These are phyloP conservation scores for Rutstroemia sydowiana DNA, from an alignment of 2,329 filamentous ascomycete genomes.

Conservation along the genomic window DNA sequence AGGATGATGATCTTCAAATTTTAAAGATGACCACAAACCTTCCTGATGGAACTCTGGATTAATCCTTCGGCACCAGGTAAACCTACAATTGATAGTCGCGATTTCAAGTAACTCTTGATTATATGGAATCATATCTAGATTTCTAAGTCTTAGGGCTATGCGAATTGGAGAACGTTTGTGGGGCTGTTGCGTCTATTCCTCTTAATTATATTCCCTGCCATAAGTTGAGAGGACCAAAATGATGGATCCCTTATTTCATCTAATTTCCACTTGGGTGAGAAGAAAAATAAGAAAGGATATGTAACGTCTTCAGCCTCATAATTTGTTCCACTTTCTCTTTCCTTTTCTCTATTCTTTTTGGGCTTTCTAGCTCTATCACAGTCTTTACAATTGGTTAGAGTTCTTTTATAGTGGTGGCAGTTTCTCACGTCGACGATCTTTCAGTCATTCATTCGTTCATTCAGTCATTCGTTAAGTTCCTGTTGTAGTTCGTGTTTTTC, in stretches of 20 bases:
- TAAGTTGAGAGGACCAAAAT: too few relatives aligned
- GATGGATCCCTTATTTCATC: background rate
- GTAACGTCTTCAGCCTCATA: background rate
- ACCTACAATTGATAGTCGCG: background rate
- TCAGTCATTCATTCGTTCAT: background rate
- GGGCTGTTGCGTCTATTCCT: background rate
- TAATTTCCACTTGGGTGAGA: background rate
- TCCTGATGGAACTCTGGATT: constrained; percentile 4
- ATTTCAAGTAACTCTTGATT: background rate
- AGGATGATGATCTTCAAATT: constrained; percentile 7
- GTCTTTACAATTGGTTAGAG: background rate
- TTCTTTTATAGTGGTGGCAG: background rate
- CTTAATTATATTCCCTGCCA: too few relatives aligned
- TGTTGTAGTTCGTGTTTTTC: background rate
- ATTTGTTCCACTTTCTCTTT: background rate
- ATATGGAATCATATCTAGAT: background rate
- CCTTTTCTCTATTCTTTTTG: background rate
- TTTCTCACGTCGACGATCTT: background rate
- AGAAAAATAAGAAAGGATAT: background rate
- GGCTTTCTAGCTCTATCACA: background rate
- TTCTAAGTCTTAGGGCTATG: background rate
- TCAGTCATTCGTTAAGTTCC: background rate
- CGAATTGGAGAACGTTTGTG: background rate
- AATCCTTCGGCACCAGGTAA: constrained; percentile 1
- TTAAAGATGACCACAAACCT: constrained; percentile 5